Conservation (phyloP, 306 rosid species). For the Vicia villosa region DNA sequence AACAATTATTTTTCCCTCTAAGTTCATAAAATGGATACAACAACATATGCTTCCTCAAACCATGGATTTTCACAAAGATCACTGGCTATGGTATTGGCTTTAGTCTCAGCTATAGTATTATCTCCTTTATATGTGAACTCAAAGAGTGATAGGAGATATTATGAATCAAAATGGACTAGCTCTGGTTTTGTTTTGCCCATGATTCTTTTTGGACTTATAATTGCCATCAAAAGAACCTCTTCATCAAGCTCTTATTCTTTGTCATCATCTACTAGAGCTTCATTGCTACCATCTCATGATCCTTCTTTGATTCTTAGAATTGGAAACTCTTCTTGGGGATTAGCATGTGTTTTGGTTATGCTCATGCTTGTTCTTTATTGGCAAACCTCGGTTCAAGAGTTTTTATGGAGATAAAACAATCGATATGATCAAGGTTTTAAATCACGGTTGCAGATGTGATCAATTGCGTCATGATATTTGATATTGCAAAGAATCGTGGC, state of each 20-base stretch:
- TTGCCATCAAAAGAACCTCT: slow-evolving; percentile 77
- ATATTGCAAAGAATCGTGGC: not conserved
- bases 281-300: slow-evolving; percentile 54
- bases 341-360: slow-evolving; percentile 67
- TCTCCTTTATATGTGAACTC: slow-evolving; percentile 60
- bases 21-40: slow-evolving; percentile 52
- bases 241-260: slow-evolving; percentile 39
- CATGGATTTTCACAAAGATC: slow-evolving; percentile 71
- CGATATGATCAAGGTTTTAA: not conserved
- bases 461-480: not conserved
- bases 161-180: slow-evolving; percentile 64
- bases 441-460: not conserved
- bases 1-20: not conserved
- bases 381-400: slow-evolving; percentile 66
- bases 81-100: slow-evolving; percentile 69
- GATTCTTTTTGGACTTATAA: slow-evolving; percentile 76
- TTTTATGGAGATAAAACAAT: slow-evolving; percentile 64
- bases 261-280: slow-evolving; percentile 38
- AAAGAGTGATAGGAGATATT: slow-evolving; percentile 41
- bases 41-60: slow-evolving; percentile 38
- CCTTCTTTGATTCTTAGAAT: slow-evolving; percentile 80
- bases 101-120: slow-evolving; percentile 63
- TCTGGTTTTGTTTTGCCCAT: slow-evolving; percentile 77
- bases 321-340: slow-evolving; percentile 81
- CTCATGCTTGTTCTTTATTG: slow-evolving; percentile 74